These are phyloP conservation scores for Yamadazyma paraphyllophila DNA, from an alignment of 805 yeast genomes.

Conservation along the genomic window DNA sequence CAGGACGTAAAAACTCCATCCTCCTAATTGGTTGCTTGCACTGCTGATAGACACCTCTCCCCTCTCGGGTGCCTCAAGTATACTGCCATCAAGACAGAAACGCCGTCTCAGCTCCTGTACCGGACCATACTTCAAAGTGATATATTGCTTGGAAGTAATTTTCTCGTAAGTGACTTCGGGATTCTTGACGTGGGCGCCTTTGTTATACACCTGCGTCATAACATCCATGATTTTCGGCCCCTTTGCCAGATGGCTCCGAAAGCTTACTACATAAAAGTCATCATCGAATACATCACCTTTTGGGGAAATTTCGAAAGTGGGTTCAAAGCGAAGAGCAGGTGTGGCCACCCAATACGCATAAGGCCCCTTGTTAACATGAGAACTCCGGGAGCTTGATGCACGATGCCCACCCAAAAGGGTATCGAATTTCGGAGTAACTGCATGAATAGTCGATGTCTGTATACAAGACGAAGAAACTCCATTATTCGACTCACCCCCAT, in stretches of 20 bases:
- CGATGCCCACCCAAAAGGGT: too few species aligned
- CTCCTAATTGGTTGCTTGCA: constrained; percentile 1
- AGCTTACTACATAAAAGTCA: constrained; percentile 46
- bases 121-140: neutral
- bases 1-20: constrained; percentile 5
- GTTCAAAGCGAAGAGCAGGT: constrained; percentile 55
- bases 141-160: constrained; percentile 13
- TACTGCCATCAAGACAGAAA: constrained; percentile 69
- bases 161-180: constrained; percentile 45
- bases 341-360: constrained; percentile 63
- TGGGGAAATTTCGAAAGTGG: constrained; percentile 64
- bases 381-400: too few species aligned
- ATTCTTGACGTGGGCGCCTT: constrained; percentile 54
- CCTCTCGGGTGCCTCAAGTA: constrained; percentile 30
- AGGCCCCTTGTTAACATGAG: constrained; percentile 26
- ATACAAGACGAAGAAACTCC: neutral
- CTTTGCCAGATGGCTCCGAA: constrained; percentile 30
- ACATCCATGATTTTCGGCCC: constrained; percentile 46
- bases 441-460: neutral
- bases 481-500: neutral
- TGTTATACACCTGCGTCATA: constrained; percentile 54
- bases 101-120: constrained; percentile 27
- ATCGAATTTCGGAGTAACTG: too few species aligned
- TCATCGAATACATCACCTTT: constrained; percentile 43
- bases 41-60: constrained; percentile 9